Conservation (phyloP, 2,329 filamentous ascomycete genomes). For the Aspergillus piperis region DNA sequence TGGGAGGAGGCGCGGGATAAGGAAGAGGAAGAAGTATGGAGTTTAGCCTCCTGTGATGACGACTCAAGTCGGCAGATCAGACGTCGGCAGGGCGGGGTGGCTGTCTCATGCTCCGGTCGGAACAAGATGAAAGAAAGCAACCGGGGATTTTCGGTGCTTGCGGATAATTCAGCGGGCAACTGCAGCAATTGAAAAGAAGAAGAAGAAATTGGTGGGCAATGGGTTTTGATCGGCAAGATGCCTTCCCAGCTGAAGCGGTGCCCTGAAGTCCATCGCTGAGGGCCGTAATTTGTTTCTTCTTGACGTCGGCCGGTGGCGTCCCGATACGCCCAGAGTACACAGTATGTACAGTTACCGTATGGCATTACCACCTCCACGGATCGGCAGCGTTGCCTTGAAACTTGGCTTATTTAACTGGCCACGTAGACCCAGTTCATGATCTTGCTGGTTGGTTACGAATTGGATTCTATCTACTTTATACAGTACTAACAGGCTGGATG, state of each 20-base stretch:
- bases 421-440: neutral
- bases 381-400: neutral
- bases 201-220: neutral
- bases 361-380: neutral
- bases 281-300: neutral
- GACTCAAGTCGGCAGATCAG: slow-evolving; percentile 7
- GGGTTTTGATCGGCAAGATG: slow-evolving; percentile 5
- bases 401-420: neutral
- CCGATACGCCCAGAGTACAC: neutral
- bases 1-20: slow-evolving; percentile 5
- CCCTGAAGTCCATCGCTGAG: neutral
- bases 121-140: neutral
- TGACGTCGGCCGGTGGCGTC: slow-evolving; percentile 8
- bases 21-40: slow-evolving; percentile 10
- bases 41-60: slow-evolving; percentile 9
- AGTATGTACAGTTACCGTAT: neutral
- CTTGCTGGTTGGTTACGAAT: too few relatives aligned
- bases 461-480: neutral
- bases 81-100: slow-evolving; percentile 2
- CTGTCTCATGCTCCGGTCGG: slow-evolving; percentile 1
- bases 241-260: neutral
- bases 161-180: neutral
- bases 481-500: neutral
- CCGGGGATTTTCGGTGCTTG: neutral
- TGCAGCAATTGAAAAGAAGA: slow-evolving; percentile 3